Conservation (phyloP, 2,329 filamentous ascomycete species). For the Trichoderma afroharzianum region DNA sequence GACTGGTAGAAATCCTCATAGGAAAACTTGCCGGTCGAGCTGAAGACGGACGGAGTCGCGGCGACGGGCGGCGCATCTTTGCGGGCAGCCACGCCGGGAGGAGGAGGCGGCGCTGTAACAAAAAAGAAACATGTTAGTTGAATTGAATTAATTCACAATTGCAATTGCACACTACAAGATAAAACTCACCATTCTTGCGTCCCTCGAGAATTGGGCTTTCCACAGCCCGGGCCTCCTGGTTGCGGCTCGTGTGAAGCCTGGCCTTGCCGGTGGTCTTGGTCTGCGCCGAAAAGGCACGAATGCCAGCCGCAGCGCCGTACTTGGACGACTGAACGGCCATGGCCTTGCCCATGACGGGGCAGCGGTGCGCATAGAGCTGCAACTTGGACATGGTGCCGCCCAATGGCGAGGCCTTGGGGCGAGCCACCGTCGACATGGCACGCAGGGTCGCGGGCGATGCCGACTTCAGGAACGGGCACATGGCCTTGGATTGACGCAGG, state of each 20-base stretch:
- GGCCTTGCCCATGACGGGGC: constrained; percentile 98
- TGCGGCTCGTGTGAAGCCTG: constrained; percentile 74
- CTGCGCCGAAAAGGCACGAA: constrained; percentile 50
- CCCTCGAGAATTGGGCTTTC: constrained; percentile 52
- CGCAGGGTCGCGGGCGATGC: constrained; percentile 89
- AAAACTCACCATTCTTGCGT: constrained; percentile 45
- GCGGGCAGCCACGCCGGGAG: constrained; percentile 22
- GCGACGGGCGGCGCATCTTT: constrained; percentile 19
- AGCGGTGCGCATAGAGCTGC: constrained; percentile 88
- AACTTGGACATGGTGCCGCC: constrained; percentile 96
- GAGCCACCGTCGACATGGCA: constrained; percentile 73
- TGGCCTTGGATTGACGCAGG: constrained; percentile 88
- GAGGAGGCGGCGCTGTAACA: constrained; percentile 21
- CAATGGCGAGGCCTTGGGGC: constrained; percentile 65
- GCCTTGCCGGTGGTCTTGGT: constrained; percentile 56
- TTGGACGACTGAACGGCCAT: constrained; percentile 77
- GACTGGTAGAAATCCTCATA: constrained; percentile 85
- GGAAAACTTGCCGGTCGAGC: constrained; percentile 64
- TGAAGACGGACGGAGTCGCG: constrained; percentile 21
- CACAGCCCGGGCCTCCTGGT: constrained; percentile 74
- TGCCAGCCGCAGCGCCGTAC: constrained; percentile 45
- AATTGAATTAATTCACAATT: neutral
- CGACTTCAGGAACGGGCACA: constrained; percentile 97
- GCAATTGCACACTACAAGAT: neutral
- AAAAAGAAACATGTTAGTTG: neutral